Percentiles rank a stretch among this genome's conserved stretches.
Evolutionary conservation across 2,329 filamentous ascomycete species (phyloP).

Genomic region (Aspergillus sp.): DNA sequence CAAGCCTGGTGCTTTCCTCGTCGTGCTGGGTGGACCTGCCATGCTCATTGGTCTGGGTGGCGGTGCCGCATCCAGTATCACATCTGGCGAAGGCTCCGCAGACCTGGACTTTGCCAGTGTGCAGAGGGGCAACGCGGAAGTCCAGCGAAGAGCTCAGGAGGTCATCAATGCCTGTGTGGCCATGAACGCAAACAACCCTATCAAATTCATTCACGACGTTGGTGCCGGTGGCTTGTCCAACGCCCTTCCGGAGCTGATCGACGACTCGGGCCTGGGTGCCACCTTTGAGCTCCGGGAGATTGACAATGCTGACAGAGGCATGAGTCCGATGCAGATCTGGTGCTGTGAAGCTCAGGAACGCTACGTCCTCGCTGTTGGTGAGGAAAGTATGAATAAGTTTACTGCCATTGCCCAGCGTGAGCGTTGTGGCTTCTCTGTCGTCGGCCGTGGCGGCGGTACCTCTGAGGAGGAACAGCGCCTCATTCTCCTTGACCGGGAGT

Average conservation of each 20-base stretch:
- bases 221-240: conserved; percentile 83
- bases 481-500: conserved; percentile 73
- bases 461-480: conserved; percentile 62
- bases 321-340: conserved; percentile 97
- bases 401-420: conserved; percentile 67
- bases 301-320: conserved; percentile 78
- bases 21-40: conserved; percentile 89
- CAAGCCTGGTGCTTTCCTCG: conserved; percentile 75
- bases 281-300: conserved; percentile 91
- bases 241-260: conserved; percentile 79
- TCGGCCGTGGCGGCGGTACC: conserved; percentile 64
- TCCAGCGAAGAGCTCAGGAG: conserved; percentile 91
- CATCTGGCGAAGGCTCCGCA: conserved; percentile 78
- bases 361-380: conserved; percentile 84
- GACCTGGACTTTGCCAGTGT: conserved; percentile 96
- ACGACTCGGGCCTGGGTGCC: conserved; percentile 84
- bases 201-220: conserved; percentile 95
- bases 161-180: conserved; percentile 92
- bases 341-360: conserved; percentile 95
- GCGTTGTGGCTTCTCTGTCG: conserved; percentile 84
- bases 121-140: conserved; percentile 92
- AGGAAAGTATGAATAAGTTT: conserved; percentile 66
- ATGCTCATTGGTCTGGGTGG: conserved; percentile 97
- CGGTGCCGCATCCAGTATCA: conserved; percentile 85
- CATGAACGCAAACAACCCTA: conserved; percentile 76